Conservation (phyloP, 805 yeast genomes). For the Lipomyces starkeyi region DNA sequence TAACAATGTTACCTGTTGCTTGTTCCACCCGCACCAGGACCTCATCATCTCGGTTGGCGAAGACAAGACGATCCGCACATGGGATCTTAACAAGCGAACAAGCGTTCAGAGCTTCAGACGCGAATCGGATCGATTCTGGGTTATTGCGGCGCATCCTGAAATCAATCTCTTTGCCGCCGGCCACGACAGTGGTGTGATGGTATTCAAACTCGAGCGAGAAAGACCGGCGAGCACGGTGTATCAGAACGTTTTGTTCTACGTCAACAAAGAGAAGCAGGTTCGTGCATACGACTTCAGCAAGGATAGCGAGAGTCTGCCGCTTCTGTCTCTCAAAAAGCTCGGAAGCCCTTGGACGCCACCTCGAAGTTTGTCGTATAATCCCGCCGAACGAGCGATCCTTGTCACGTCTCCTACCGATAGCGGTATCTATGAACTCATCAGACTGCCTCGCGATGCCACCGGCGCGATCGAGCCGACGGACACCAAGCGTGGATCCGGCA, state of each 20-base stretch:
- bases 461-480: constrained; percentile 95
- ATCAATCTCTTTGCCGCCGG: constrained; percentile 92
- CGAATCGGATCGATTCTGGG: constrained; percentile 94
- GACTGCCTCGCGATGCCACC: constrained; percentile 82
- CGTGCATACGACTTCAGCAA: constrained; percentile 75
- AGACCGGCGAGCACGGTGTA: constrained; percentile 84
- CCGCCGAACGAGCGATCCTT: constrained; percentile 84
- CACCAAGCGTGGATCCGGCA: constrained; percentile 77
- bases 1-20: constrained; percentile 84
- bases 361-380: constrained; percentile 85
- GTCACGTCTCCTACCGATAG: constrained; percentile 73
- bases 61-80: constrained; percentile 92
- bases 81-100: constrained; percentile 94
- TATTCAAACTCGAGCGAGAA: constrained; percentile 95
- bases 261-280: constrained; percentile 84
- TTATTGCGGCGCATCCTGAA: constrained; percentile 83
- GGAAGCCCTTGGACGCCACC: constrained; percentile 88
- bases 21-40: constrained; percentile 94
- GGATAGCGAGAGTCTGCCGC: constrained; percentile 72
- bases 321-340: constrained; percentile 80
- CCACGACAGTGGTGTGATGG: constrained; percentile 97
- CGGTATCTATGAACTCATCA: constrained; percentile 70
- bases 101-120: constrained; percentile 94
- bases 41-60: constrained; percentile 91
- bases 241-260: constrained; percentile 75